Conservation (phyloP, 345 rosid genomes). For the Eucalyptus microcorys region DNA sequence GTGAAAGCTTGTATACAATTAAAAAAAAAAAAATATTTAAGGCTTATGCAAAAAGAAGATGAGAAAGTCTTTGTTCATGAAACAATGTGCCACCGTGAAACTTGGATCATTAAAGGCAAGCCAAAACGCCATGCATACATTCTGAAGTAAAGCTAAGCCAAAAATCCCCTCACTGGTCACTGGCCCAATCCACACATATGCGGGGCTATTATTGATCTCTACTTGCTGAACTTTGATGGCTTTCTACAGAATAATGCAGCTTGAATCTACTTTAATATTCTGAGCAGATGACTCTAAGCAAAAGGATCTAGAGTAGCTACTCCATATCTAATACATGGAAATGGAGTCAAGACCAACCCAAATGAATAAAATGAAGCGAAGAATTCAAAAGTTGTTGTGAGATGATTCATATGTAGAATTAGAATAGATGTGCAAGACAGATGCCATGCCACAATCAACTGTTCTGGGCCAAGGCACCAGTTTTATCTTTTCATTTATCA, state of each 20-base stretch:
- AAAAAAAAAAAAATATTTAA: background rate
- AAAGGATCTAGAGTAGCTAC: background rate
- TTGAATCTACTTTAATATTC: background rate
- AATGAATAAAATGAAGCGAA: background rate
- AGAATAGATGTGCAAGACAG: background rate
- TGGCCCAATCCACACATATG: background rate
- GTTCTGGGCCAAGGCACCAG: background rate
- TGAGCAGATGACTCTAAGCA: background rate
- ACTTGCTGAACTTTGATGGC: background rate
- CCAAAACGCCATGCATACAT: background rate
- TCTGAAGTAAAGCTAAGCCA: background rate
- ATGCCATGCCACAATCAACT: background rate
- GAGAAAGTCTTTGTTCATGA: background rate
- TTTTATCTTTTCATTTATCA: background rate
- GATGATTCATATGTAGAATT: background rate
- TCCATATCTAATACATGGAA: background rate
- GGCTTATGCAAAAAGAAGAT: background rate
- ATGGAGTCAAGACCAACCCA: background rate
- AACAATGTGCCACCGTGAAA: background rate
- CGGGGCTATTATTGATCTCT: background rate
- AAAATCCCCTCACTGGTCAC: background rate
- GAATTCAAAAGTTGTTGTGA: background rate
- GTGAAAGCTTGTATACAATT: background rate
- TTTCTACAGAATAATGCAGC: background rate
- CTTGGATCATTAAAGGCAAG: background rate